Evolutionary conservation across 805 yeast species (phyloP).

Genomic region (Cyberlindnera veronae): DNA sequence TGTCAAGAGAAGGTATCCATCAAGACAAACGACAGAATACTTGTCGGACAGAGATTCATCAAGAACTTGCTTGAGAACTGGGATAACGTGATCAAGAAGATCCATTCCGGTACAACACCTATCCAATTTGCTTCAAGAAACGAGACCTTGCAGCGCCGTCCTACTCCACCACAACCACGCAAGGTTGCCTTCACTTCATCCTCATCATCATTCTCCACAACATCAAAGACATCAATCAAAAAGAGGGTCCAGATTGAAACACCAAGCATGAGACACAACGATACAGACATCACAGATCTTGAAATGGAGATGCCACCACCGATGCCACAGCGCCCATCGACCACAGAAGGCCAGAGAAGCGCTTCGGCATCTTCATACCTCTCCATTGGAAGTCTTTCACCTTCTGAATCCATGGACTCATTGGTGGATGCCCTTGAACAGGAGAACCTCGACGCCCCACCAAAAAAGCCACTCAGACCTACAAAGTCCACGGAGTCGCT

Average conservation of each 20-base stretch:
- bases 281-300: slow-evolving; percentile 6
- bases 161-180: slow-evolving; percentile 11
- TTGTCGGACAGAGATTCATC: slow-evolving; percentile 51
- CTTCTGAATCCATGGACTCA: slow-evolving; percentile 5
- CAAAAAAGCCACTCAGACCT: neutral
- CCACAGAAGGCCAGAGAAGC: neutral
- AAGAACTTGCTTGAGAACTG: slow-evolving; percentile 52
- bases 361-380: slow-evolving; percentile 3
- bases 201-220: neutral
- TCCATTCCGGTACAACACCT: neutral
- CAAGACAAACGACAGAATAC: slow-evolving; percentile 42
- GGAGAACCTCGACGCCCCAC: neutral
- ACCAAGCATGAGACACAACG: neutral
- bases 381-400: slow-evolving; percentile 5
- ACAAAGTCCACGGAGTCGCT: slow-evolving; percentile 5
- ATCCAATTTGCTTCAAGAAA: too few relatives aligned
- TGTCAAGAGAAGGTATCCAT: slow-evolving; percentile 47
- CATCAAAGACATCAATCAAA: neutral
- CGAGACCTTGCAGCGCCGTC: neutral
- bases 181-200: slow-evolving; percentile 17
- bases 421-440: neutral
- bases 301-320: slow-evolving; percentile 15
- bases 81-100: slow-evolving; percentile 22
- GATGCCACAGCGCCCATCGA: slow-evolving; percentile 3
- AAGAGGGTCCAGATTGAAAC: slow-evolving; percentile 8